Evolutionary conservation across 805 yeast genomes (phyloP).

Genomic region (Candida andamanensis): DNA sequence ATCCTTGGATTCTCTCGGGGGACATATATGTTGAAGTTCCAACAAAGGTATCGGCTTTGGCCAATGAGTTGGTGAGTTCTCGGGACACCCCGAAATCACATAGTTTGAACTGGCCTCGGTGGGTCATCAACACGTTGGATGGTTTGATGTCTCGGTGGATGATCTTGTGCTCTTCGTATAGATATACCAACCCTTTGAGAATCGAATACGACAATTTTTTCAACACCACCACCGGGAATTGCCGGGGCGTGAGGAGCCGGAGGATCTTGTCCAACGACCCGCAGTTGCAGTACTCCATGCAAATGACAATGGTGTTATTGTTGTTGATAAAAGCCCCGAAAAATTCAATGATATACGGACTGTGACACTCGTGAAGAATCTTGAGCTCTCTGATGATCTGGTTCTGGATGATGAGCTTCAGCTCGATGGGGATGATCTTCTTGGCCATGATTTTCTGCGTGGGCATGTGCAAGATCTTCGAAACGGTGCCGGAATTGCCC

Average conservation of each 20-base stretch:
- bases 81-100: constrained; percentile 97
- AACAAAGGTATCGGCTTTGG: constrained; percentile 89
- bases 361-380: constrained; percentile 85
- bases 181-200: constrained; percentile 71
- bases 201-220: constrained; percentile 74
- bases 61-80: constrained; percentile 82
- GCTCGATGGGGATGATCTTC: constrained; percentile 81
- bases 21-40: constrained; percentile 97
- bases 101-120: constrained; percentile 80
- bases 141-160: constrained; percentile 97
- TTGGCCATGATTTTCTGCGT: constrained; percentile 86
- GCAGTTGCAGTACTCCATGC: constrained; percentile 96
- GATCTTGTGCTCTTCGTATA: constrained; percentile 79
- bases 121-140: constrained; percentile 82
- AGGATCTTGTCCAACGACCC: constrained; percentile 80
- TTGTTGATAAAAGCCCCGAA: constrained; percentile 79
- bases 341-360: constrained; percentile 79
- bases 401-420: constrained; percentile 68
- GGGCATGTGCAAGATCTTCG: constrained; percentile 84
- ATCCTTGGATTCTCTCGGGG: constrained; percentile 96
- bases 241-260: constrained; percentile 24
- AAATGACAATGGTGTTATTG: constrained; percentile 70
- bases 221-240: constrained; percentile 57
- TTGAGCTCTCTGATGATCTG: constrained; percentile 86
- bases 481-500: constrained; percentile 92